Evolutionary conservation across 768 basidiomycete genomes (phyloP).

Genomic region (Calocybe cyanea): DNA sequence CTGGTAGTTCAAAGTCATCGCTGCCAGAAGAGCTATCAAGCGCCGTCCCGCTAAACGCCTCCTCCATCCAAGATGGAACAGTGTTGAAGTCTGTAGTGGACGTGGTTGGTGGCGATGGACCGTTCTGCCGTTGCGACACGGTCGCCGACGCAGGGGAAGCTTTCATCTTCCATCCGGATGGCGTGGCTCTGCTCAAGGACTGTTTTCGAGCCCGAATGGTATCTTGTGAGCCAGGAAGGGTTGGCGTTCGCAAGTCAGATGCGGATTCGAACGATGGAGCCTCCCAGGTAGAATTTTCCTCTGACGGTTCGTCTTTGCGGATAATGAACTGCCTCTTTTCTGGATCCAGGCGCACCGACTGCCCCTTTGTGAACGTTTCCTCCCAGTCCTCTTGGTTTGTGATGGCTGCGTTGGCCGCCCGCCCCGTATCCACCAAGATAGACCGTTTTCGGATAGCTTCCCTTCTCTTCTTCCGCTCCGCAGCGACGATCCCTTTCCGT

Average conservation of each 20-base stretch:
- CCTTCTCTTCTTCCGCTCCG: conserved; percentile 33
- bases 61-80: conserved; percentile 7
- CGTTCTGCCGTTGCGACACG: conserved; percentile 5
- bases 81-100: neutral
- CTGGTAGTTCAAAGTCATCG: conserved; percentile 2
- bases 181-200: conserved; percentile 9
- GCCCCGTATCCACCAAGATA: conserved; percentile 11
- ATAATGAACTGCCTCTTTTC: conserved; percentile 13
- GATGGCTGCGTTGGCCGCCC: conserved; percentile 10
- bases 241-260: conserved; percentile 1
- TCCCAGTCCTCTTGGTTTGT: conserved; percentile 11
- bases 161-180: conserved; percentile 20
- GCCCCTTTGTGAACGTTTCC: conserved; percentile 8
- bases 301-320: conserved; percentile 3
- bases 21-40: conserved; percentile 6
- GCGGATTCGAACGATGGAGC: conserved; percentile 4
- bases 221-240: conserved; percentile 1
- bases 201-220: conserved; percentile 10
- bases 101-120: neutral
- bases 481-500: conserved; percentile 38
- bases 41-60: neutral
- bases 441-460: conserved; percentile 24
- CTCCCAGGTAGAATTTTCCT: conserved; percentile 1
- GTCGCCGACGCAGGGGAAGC: conserved; percentile 8
- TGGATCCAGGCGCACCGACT: conserved; percentile 11